phyloP scores from a whole-genome alignment of 108 stramenopile genomes.

The Aurantiochytrium sp. region DNA sequence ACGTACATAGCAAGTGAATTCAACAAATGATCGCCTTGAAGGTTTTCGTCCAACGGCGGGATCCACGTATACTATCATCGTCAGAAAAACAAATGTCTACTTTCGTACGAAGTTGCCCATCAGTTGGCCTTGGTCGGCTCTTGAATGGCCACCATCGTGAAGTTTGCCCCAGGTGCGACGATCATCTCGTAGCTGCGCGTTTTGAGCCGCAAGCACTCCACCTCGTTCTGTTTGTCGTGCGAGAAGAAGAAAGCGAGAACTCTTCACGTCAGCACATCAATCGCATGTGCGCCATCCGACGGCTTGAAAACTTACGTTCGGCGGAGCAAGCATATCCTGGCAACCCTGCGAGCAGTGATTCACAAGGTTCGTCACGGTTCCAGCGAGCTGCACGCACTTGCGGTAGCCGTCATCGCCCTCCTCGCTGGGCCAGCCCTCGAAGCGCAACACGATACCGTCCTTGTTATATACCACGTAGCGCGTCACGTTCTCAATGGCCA shows the following conservation, averaged over 20 bases:
- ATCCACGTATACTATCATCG: no score
- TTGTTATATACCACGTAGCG: neutral
- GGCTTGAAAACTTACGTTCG: neutral
- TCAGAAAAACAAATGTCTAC: neutral
- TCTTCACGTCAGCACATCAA: no score
- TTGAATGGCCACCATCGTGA: slow-evolving; percentile 26
- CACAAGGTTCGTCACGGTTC: neutral
- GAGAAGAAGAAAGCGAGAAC: no score
- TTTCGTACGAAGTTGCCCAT: no score
- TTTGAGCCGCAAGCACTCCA: slow-evolving; percentile 14
- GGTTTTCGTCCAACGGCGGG: no score
- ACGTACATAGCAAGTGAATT: no score
- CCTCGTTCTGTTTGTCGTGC: slow-evolving; percentile 29
- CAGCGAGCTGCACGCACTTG: slow-evolving; percentile 24
- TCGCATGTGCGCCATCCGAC: no score
- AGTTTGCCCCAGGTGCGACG: slow-evolving; percentile 4
- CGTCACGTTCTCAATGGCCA: slow-evolving; percentile 19
- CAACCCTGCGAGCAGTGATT: slow-evolving; percentile 12
- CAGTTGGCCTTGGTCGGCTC: neutral
- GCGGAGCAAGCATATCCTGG: slow-evolving; percentile 2
- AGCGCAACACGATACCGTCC: slow-evolving; percentile 17
- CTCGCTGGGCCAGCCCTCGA: slow-evolving; percentile 2
- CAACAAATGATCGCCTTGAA: no score
- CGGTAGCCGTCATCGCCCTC: slow-evolving; percentile 8
- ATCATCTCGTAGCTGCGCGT: slow-evolving; percentile 22